These are phyloP conservation scores for Phaeomoniella chlamydospora DNA, from an alignment of 2,329 filamentous ascomycete genomes.

Conservation along the genomic window DNA sequence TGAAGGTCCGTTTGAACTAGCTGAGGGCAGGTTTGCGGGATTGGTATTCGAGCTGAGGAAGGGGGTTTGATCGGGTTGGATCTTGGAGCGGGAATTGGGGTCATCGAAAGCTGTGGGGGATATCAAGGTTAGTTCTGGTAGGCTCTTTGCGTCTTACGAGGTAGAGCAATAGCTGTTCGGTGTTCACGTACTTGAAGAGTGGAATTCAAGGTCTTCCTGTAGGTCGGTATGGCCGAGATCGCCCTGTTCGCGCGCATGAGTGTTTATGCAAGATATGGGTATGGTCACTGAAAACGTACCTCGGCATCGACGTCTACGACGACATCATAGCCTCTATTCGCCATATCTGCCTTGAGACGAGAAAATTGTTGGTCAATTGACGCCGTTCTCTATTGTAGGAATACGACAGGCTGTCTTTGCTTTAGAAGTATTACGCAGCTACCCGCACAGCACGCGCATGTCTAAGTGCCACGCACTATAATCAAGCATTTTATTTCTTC, in stretches of 20 bases:
- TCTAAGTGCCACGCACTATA: no score
- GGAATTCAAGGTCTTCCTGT: conserved; percentile 97
- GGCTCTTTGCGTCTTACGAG: no score
- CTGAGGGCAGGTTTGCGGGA: conserved; percentile 33
- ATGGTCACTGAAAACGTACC: conserved; percentile 34
- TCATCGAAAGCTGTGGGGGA: conserved; percentile 51
- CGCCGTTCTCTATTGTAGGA: no score
- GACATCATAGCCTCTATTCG: conserved; percentile 85
- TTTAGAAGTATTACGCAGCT: no score
- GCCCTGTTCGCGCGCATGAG: conserved; percentile 41
- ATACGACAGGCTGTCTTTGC: no score
- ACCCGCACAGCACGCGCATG: no score
- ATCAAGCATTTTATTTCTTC: no score
- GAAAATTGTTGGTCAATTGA: no score
- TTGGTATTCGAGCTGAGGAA: conserved; percentile 36
- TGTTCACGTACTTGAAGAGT: conserved; percentile 57
- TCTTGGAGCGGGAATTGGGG: conserved; percentile 32
- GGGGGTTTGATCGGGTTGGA: conserved; percentile 32
- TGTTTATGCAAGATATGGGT: not conserved
- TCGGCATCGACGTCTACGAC: conserved; percentile 96
- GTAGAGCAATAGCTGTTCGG: no score
- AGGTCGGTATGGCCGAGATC: conserved; percentile 97
- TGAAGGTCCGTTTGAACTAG: conserved; percentile 29
- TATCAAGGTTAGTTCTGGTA: no score
- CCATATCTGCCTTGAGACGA: conserved; percentile 38